phyloP scores from a whole-genome alignment of 192 early-diverging fungal genomes.

The Phlyctochytrium arcticum region DNA sequence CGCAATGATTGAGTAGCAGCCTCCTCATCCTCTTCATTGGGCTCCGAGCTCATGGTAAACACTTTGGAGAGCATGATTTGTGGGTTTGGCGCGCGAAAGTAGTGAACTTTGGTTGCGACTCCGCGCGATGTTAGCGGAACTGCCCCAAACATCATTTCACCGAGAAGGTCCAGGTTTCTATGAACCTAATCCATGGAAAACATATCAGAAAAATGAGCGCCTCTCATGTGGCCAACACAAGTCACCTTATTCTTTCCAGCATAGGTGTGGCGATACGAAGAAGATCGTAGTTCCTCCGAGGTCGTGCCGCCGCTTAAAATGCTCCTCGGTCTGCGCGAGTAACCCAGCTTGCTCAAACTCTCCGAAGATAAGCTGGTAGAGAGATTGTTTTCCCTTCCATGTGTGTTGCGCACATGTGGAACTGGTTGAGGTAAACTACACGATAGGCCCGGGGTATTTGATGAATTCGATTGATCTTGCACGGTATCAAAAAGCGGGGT shows the following conservation, averaged over 20 bases:
- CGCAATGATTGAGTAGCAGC: neutral
- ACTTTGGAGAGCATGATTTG: constrained; percentile 27
- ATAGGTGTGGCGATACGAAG: too few species aligned
- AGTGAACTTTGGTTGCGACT: constrained; percentile 24
- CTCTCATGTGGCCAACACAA: too few species aligned
- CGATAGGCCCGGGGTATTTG: neutral
- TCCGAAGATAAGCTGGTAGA: too few species aligned
- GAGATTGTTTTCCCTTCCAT: too few species aligned
- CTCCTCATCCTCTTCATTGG: constrained; percentile 21
- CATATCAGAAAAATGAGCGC: too few species aligned
- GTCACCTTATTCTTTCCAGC: too few species aligned
- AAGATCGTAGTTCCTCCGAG: too few species aligned
- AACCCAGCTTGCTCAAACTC: too few species aligned
- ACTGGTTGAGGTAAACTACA: neutral
- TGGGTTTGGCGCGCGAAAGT: constrained; percentile 23
- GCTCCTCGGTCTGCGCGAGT: too few species aligned
- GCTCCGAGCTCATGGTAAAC: constrained; percentile 16
- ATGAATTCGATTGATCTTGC: neutral
- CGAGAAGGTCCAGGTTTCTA: constrained; percentile 25
- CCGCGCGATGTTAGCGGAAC: constrained; percentile 17
- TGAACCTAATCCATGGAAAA: too few species aligned
- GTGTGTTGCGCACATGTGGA: too few species aligned
- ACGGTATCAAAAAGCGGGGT: constrained; percentile 21
- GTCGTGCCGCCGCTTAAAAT: too few species aligned
- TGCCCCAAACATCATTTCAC: constrained; percentile 31